A percentile compares a stretch with the other conserved stretches of the same genome.
phyloP scores from a whole-genome alignment of 768 basidiomycete genomes.

The Mycena kentingensis region DNA sequence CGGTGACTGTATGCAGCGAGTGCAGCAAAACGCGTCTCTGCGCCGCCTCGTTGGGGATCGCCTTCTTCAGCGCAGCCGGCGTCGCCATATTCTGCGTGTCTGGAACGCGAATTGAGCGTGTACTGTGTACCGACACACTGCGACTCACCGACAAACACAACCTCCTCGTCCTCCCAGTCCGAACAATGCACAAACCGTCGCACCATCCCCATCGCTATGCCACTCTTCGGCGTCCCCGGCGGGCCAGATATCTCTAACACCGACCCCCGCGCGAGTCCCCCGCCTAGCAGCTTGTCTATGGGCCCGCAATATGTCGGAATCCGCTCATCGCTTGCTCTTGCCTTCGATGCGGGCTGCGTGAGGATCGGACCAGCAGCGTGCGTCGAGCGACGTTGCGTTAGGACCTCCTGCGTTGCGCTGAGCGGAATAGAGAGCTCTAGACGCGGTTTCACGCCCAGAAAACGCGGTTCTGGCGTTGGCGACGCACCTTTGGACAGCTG shows the following conservation, averaged over 20 bases:
- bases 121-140: not conserved
- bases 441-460: not conserved
- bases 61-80: slow-evolving; percentile 32
- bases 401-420: slow-evolving; percentile 46
- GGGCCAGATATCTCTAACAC: slow-evolving; percentile 77
- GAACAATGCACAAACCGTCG: slow-evolving; percentile 45
- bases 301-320: slow-evolving; percentile 48
- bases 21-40: slow-evolving; percentile 39
- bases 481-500: slow-evolving; percentile 51
- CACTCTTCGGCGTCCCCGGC: slow-evolving; percentile 70
- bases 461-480: not conserved
- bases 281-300: slow-evolving; percentile 61
- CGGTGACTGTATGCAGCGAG: slow-evolving; percentile 48
- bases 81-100: slow-evolving; percentile 50
- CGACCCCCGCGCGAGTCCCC: slow-evolving; percentile 62
- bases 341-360: slow-evolving; percentile 60
- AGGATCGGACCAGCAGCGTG: slow-evolving; percentile 30
- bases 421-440: slow-evolving; percentile 55
- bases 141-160: slow-evolving; percentile 64
- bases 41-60: slow-evolving; percentile 26
- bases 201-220: slow-evolving; percentile 52
- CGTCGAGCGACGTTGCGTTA: slow-evolving; percentile 42
- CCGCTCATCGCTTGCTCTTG: slow-evolving; percentile 30
- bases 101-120: slow-evolving; percentile 27
- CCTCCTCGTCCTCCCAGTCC: slow-evolving; percentile 44